phyloP scores from a whole-genome alignment of 352 stramenopile species.

The Globisporangium okanoganense region DNA sequence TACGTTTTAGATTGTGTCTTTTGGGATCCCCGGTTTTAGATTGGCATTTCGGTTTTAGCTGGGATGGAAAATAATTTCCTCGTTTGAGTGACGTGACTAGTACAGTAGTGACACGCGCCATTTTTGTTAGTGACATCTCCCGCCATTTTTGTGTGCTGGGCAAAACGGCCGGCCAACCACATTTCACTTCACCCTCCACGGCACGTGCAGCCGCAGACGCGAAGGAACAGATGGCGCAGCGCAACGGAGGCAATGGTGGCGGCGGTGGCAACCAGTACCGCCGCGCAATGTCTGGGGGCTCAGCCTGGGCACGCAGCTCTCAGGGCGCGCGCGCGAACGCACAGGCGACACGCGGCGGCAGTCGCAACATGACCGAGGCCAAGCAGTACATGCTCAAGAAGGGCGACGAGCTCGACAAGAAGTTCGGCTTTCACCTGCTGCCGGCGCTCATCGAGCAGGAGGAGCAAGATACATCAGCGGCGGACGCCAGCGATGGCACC shows the following conservation, averaged over 20 bases:
- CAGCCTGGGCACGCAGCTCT: slow-evolving; percentile 64
- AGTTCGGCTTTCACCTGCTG: slow-evolving; percentile 65
- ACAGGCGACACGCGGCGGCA: slow-evolving; percentile 23
- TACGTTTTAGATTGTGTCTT: no score
- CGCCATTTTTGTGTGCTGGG: background rate
- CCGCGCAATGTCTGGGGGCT: slow-evolving; percentile 53
- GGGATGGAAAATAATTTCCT: no score
- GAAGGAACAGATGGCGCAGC: slow-evolving; percentile 11
- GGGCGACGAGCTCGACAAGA: slow-evolving; percentile 65
- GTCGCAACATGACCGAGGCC: slow-evolving; percentile 47
- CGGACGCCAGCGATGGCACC: background rate
- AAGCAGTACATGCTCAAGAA: slow-evolving; percentile 56
- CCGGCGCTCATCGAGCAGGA: slow-evolving; percentile 52
- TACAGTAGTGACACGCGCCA: background rate
- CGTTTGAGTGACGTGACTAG: no score
- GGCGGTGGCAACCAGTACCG: slow-evolving; percentile 29
- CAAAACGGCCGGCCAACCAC: background rate
- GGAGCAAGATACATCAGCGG: slow-evolving; percentile 16
- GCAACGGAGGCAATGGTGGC: slow-evolving; percentile 8
- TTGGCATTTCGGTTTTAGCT: no score
- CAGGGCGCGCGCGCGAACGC: slow-evolving; percentile 71
- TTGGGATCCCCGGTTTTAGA: no score
- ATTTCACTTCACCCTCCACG: background rate
- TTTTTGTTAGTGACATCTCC: background rate
- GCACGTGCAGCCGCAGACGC: background rate